Percentiles rank a stretch among this genome's conserved stretches.
These are phyloP conservation scores for Fusarium gaditjirri DNA, from an alignment of 2,329 filamentous ascomycete species.

Conservation along the genomic window DNA sequence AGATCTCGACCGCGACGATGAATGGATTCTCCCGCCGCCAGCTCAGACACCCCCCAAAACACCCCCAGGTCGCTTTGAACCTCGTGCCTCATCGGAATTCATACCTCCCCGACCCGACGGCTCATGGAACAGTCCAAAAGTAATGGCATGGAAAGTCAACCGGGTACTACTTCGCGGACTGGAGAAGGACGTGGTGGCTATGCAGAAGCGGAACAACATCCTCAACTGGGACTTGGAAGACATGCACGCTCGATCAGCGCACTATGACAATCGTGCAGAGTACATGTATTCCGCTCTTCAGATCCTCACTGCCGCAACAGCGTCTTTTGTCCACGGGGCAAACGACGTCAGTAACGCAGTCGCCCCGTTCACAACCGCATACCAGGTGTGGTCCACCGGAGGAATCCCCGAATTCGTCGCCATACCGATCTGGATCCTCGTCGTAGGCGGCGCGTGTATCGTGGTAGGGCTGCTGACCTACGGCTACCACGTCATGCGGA, in stretches of 20 bases:
- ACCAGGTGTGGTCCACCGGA: conserved; percentile 66
- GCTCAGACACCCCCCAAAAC: conserved; percentile 36
- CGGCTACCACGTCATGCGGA: conserved; percentile 72
- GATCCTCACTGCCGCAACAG: conserved; percentile 69
- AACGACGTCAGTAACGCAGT: conserved; percentile 74
- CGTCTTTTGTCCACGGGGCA: conserved; percentile 74
- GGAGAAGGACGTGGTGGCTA: conserved; percentile 59
- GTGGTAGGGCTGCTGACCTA: conserved; percentile 68
- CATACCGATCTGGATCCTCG: conserved; percentile 70
- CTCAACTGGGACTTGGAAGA: conserved; percentile 61
- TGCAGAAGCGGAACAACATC: conserved; percentile 59
- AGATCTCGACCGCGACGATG: conserved; percentile 46
- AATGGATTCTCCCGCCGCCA: conserved; percentile 48
- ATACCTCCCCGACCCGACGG: conserved; percentile 51
- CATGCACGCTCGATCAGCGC: conserved; percentile 65
- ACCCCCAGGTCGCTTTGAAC: conserved; percentile 14
- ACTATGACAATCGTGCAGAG: conserved; percentile 71
- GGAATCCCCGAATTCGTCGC: conserved; percentile 55
- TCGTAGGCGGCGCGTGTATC: conserved; percentile 61
- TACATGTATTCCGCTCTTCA: conserved; percentile 70
- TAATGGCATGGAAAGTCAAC: conserved; percentile 55
- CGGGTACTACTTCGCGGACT: conserved; percentile 58
- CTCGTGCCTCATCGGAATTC: conserved; percentile 32
- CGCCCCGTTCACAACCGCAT: conserved; percentile 72
- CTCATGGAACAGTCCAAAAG: conserved; percentile 54